Percentiles rank a stretch among this genome's conserved stretches.
Conservation (phyloP, 1,284 basidiomycete species). For the Ceratobasidium sp. region DNA sequence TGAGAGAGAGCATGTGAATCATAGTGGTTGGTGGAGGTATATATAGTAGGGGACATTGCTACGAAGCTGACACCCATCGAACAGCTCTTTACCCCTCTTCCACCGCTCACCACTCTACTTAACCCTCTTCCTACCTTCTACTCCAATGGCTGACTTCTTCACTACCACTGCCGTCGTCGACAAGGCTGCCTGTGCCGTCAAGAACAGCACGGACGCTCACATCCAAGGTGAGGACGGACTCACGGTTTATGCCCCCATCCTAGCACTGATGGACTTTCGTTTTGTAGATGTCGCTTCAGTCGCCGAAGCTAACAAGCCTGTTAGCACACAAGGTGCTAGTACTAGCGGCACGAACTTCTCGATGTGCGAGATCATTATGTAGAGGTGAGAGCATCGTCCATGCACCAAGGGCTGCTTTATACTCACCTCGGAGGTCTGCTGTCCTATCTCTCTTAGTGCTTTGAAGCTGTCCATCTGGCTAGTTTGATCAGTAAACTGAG, state of each 20-base stretch:
- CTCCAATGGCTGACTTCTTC: conserved; percentile 29
- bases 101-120: neutral
- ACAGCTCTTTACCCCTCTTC: neutral
- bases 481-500: no score
- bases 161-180: conserved; percentile 20
- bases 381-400: no score
- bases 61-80: neutral
- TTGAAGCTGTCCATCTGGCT: no score
- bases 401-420: no score
- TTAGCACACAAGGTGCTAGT: neutral
- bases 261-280: neutral
- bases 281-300: neutral
- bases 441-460: no score
- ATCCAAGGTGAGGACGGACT: neutral
- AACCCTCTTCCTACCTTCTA: neutral
- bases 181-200: neutral
- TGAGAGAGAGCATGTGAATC: no score
- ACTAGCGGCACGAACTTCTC: conserved; percentile 26
- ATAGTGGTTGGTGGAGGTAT: no score
- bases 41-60: no score
- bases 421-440: no score
- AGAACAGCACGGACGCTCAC: neutral
- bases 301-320: neutral
- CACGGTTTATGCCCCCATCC: no score
- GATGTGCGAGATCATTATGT: conserved; percentile 38